These are phyloP conservation scores for Aschersonia sp. DNA, from an alignment of 2,329 filamentous ascomycete genomes.

Conservation along the genomic window DNA sequence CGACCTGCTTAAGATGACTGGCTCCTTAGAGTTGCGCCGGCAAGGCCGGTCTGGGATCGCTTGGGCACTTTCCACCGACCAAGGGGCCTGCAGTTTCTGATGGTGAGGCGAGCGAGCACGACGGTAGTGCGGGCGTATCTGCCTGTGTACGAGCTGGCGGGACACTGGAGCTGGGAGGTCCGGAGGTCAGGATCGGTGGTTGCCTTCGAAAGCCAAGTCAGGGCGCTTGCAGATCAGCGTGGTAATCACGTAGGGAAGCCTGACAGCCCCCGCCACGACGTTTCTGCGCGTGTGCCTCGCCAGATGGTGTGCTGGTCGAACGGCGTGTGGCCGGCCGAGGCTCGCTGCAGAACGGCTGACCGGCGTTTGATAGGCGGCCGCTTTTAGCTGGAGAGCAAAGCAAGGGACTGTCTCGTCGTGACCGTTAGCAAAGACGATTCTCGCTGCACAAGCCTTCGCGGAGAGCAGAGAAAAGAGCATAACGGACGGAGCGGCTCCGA, in stretches of 20 bases:
- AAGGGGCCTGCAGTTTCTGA: conserved; percentile 15
- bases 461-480: neutral
- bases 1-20: conserved; percentile 13
- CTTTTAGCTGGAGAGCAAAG: too few relatives aligned
- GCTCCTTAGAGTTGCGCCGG: conserved; percentile 14
- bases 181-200: conserved; percentile 9
- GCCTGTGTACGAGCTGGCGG: conserved; percentile 45
- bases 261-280: neutral
- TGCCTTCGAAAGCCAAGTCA: conserved; percentile 35
- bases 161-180: conserved; percentile 23
- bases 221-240: conserved; percentile 42
- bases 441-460: neutral
- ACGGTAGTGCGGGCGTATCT: conserved; percentile 29
- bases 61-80: conserved; percentile 29
- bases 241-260: neutral
- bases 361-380: neutral
- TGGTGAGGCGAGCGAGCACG: conserved; percentile 26
- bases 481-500: neutral
- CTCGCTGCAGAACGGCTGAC: neutral
- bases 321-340: neutral
- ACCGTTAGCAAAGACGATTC: neutral
- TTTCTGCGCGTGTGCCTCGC: too few relatives aligned
- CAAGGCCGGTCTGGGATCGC: conserved; percentile 21
- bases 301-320: too few relatives aligned
- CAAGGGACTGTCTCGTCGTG: neutral